phyloP scores from a whole-genome alignment of 2,329 filamentous ascomycete species.

The Xylogone sp. region DNA sequence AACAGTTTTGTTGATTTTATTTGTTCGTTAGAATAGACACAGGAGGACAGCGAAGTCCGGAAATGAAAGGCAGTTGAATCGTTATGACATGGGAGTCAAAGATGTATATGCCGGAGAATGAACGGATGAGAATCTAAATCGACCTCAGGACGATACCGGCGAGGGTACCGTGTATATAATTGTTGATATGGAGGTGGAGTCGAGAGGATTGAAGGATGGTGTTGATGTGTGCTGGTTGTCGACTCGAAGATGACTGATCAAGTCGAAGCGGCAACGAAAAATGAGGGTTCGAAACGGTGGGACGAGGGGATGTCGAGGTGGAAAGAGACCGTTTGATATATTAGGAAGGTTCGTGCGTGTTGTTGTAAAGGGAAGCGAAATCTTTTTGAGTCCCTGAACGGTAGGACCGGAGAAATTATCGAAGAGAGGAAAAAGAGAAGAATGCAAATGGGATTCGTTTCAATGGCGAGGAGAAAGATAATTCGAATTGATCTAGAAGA shows the following conservation, averaged over 20 bases:
- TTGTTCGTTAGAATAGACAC: slow-evolving; percentile 28
- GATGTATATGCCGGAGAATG: slow-evolving; percentile 7
- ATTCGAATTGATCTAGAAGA: slow-evolving; percentile 26
- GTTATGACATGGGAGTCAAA: slow-evolving; percentile 31
- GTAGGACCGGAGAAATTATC: slow-evolving; percentile 1
- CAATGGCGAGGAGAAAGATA: slow-evolving; percentile 1
- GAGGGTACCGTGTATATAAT: not conserved
- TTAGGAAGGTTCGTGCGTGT: too few relatives aligned
- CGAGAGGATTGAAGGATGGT: not conserved
- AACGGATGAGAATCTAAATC: slow-evolving; percentile 2
- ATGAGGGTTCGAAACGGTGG: not conserved
- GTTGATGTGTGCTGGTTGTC: too few relatives aligned
- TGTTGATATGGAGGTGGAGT: not conserved
- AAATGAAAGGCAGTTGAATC: slow-evolving; percentile 28
- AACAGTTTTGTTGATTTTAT: slow-evolving; percentile 37
- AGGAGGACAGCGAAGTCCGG: slow-evolving; percentile 24
- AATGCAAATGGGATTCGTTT: slow-evolving; percentile 24
- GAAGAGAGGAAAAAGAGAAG: slow-evolving; percentile 1
- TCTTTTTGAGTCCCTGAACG: not conserved
- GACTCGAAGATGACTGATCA: not conserved
- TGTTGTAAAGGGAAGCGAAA: too few relatives aligned
- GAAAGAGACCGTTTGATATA: not conserved
- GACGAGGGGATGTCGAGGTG: not conserved
- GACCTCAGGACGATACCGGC: not conserved
- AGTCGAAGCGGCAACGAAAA: not conserved